Evolutionary conservation across 192 early-diverging fungal species (phyloP).

Genomic region (Gryganskiella cystojenkinii): DNA sequence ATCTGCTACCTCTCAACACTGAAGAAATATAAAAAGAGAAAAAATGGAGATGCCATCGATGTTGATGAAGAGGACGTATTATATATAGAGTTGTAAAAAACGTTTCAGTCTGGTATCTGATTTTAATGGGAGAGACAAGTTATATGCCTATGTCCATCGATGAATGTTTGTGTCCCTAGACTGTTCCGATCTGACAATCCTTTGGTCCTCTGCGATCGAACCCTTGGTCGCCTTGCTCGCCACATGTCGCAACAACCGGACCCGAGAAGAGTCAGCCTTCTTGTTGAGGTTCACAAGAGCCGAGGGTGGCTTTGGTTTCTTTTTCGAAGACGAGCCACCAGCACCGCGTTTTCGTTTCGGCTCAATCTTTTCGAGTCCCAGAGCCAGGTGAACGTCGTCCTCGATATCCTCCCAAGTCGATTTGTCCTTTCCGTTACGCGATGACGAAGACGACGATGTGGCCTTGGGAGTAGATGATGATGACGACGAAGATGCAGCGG

Average conservation of each 20-base stretch:
- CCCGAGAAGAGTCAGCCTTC: constrained; percentile 38
- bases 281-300: constrained; percentile 59
- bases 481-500: neutral
- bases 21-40: too few relatives aligned
- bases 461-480: neutral
- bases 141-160: constrained; percentile 26
- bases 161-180: constrained; percentile 20
- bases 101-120: too few relatives aligned
- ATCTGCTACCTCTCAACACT: too few relatives aligned
- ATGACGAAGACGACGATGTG: neutral
- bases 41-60: too few relatives aligned
- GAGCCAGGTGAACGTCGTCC: constrained; percentile 56
- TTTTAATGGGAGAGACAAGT: too few relatives aligned
- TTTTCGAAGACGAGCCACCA: neutral
- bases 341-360: constrained; percentile 37
- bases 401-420: constrained; percentile 60
- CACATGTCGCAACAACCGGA: constrained; percentile 43
- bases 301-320: constrained; percentile 15
- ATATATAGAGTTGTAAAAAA: too few relatives aligned
- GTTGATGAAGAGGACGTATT: too few relatives aligned
- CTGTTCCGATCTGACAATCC: neutral
- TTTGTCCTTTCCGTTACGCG: constrained; percentile 10
- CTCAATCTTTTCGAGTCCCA: constrained; percentile 47
- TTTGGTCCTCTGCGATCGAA: constrained; percentile 25
- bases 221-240: constrained; percentile 16